These are phyloP conservation scores for Beauveria varroae DNA, from an alignment of 2,329 filamentous ascomycete genomes.

Conservation along the genomic window DNA sequence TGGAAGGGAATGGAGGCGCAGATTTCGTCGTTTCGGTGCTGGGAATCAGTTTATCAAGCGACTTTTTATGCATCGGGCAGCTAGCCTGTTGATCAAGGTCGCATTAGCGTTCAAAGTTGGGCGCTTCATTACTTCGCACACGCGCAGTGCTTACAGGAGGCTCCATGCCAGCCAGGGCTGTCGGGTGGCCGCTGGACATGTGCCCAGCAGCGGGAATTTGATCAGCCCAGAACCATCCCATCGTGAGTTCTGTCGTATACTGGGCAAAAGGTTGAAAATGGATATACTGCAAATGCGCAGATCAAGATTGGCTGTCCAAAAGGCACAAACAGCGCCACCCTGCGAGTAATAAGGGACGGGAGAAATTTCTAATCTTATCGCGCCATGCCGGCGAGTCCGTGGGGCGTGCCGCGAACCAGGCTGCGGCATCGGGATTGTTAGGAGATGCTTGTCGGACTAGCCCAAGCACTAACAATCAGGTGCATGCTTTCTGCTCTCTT, in stretches of 20 bases:
- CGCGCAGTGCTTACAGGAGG: constrained; percentile 25
- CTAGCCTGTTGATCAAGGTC: constrained; percentile 32
- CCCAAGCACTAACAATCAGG: background rate
- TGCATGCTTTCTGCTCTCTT: background rate
- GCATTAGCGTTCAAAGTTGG: background rate
- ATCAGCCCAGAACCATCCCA: constrained; percentile 62
- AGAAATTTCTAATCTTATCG: constrained; percentile 16
- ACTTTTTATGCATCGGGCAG: constrained; percentile 53
- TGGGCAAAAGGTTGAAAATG: background rate
- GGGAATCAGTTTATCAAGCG: constrained; percentile 38
- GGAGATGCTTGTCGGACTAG: background rate
- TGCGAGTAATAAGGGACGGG: background rate
- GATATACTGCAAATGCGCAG: constrained; percentile 1
- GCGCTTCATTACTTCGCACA: background rate
- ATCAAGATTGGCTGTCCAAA: constrained; percentile 6
- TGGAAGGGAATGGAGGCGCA: constrained; percentile 19
- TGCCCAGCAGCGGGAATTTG: constrained; percentile 27
- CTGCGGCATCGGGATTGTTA: background rate
- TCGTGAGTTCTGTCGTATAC: constrained; percentile 19
- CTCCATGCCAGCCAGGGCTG: constrained; percentile 20
- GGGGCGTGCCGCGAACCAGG: background rate
- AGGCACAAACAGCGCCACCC: background rate
- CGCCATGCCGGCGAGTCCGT: constrained; percentile 7
- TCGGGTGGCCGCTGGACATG: constrained; percentile 26
- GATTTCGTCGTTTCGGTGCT: constrained; percentile 17